Base-by-base conservation (phyloP, 257 asterid species). In the Fraxinus quadrangulata region DNA sequence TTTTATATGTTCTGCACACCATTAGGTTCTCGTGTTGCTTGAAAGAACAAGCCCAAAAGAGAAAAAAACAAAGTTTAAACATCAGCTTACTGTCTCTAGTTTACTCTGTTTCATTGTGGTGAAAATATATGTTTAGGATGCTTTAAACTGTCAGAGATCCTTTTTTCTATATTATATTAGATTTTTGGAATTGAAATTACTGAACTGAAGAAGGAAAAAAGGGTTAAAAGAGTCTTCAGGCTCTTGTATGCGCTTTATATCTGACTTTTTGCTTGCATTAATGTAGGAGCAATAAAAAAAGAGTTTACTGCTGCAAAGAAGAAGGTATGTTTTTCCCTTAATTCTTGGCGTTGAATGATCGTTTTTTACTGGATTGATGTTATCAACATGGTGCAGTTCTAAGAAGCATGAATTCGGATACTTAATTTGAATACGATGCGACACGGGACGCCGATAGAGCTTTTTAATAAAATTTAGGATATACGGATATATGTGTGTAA, bases 291-390 rank as follows among this genome's bases (percentile, higher is more conserved):
- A 78, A 95, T 95, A 65, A 93, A 87, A 71, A 95, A 86, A 80
- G 97, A 93, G 88, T 75, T 87, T 79, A 89, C 92, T 63, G 87
- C 96, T 77, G 92, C 92, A 76, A 93, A 88, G 89, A 91, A 86
- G 89, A 95, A 88, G 98, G 99, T 91, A 77, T 59, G 40, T n/a
- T 13, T 14, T n/a, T 10, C 2, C 24, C 31, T 13, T 72, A 10
- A 26, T 23, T 63, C 33, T 11, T 11, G 34, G 16, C 3, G 5
- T 63, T 26, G 19, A 9, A 10, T 24, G 34, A 24, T 63, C 13
- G 1, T 65, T 34, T 65, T 65, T n/a, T 47, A 11, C 69, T 63
- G 1, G 69, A 24, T 63, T 24, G 17, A 63, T 11, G 33, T n/a
- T 63, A 0, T 26, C 34, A 63, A 63, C 33, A 10, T 8, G 13